Evolutionary conservation across 2,329 filamentous ascomycete genomes (phyloP), one percentile per base, ranked within the genome.

Genomic region (Zopfia rhizophila): DNA sequence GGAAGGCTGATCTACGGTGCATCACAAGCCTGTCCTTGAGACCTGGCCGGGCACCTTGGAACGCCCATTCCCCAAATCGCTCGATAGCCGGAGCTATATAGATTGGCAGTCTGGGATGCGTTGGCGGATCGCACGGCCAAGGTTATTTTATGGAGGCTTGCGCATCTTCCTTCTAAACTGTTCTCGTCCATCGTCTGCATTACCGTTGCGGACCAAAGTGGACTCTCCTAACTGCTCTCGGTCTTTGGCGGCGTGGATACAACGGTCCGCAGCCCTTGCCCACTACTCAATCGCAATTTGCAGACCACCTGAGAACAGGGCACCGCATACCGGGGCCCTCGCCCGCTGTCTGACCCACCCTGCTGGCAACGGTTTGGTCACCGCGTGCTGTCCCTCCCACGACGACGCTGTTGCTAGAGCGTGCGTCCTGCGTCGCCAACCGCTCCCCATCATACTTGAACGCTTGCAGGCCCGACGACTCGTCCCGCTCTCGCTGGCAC

Each of bases 1-100:
- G 55, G 58, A 60, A 53, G 59, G 55, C 53, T 55, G 70, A 73
- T 73, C 70, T 73, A 68, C 70, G 49, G 66, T 67, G 69, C 69
- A 71, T 64, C 57, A 57, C 56, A 55, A n/a, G 62, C 69, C 69
- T 70, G 69, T 72, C 70, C 69, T 69, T 51, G 69, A 58, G 53
- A 45, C 37, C 42, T 38, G 38, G 43, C 55, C 46, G 50, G 60
- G 50, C 21, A 55, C 63, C 61, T 58, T 51, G 58, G 37, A 30
- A 17, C 45, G 55, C 61, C 56, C 55, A 57, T 61, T 70, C 68
- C 63, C 58, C 65, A 69, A 70, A 70, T 58, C 60, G 68, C 57
- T 65, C 59, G 58, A 69, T 64, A 66, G 62, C 68, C 70, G 69
- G 63, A 44, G 59, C 56, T 49, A 58, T 62, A 66, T 66, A 68